Conservation (phyloP, 306 rosid species). For the Neltuma alba region DNA sequence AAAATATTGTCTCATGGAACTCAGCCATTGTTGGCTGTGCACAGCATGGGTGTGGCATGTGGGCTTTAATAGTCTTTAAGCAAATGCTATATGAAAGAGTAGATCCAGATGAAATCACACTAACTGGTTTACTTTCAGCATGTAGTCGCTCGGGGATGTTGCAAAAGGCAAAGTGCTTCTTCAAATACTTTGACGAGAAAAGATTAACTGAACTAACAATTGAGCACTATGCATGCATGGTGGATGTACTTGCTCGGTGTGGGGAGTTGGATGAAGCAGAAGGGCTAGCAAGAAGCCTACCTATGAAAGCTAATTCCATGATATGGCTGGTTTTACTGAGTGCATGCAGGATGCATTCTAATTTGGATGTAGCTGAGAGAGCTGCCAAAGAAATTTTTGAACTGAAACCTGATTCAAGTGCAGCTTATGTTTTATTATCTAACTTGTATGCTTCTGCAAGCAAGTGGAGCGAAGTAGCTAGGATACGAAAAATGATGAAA, state of each 20-base stretch:
- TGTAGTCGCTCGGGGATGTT: slow-evolving; percentile 84
- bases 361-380: slow-evolving; percentile 70
- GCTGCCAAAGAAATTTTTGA: slow-evolving; percentile 57
- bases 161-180: slow-evolving; percentile 70
- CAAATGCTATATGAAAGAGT: slow-evolving; percentile 61
- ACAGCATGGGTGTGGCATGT: slow-evolving; percentile 66
- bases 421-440: slow-evolving; percentile 70
- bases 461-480: slow-evolving; percentile 75
- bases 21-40: slow-evolving; percentile 76
- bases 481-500: slow-evolving; percentile 66
- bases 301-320: slow-evolving; percentile 55
- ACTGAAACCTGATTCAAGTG: slow-evolving; percentile 61
- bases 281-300: slow-evolving; percentile 58
- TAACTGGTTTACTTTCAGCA: slow-evolving; percentile 80
- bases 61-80: slow-evolving; percentile 60
- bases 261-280: slow-evolving; percentile 86
- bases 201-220: slow-evolving; percentile 47
- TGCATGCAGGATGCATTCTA: slow-evolving; percentile 64
- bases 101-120: slow-evolving; percentile 68
- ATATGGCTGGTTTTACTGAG: slow-evolving; percentile 81
- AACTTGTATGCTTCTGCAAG: slow-evolving; percentile 75
- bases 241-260: slow-evolving; percentile 76
- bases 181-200: slow-evolving; percentile 47
- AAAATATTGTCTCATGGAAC: slow-evolving; percentile 82
- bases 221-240: slow-evolving; percentile 84